These are phyloP conservation scores for Auricularia heimuer DNA, from an alignment of 768 basidiomycete genomes.

Conservation along the genomic window DNA sequence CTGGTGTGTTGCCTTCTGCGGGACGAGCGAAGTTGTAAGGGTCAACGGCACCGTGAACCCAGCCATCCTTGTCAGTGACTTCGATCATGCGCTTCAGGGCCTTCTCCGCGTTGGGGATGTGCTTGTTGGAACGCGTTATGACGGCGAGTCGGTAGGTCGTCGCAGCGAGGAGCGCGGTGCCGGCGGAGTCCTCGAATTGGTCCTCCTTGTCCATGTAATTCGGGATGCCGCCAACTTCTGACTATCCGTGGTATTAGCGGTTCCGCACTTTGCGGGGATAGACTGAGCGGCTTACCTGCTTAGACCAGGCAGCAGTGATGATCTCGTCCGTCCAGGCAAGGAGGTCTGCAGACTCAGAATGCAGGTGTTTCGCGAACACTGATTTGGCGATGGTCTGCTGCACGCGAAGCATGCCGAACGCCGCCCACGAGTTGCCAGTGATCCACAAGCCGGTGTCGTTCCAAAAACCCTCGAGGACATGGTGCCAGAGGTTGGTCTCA, in stretches of 20 bases:
- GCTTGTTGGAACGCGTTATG: not conserved
- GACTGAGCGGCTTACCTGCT: not conserved
- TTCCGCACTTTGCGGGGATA: too few relatives aligned
- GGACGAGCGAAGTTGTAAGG: not conserved
- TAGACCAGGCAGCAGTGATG: conserved; percentile 14
- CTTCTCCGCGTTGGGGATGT: conserved; percentile 1
- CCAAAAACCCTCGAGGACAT: conserved; percentile 15
- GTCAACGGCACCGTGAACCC: conserved; percentile 1
- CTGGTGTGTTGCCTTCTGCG: not conserved
- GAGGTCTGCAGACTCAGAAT: conserved; percentile 22
- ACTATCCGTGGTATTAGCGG: not conserved
- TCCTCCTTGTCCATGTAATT: not conserved
- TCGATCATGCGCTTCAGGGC: not conserved
- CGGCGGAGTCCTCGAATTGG: conserved; percentile 3
- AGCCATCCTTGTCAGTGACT: not conserved
- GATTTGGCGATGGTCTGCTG: conserved; percentile 27
- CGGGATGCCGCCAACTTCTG: not conserved
- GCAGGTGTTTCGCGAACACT: conserved; percentile 19
- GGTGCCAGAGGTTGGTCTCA: conserved; percentile 16
- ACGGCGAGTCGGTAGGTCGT: conserved; percentile 3
- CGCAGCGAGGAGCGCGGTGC: conserved; percentile 6
- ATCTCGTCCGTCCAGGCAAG: conserved; percentile 28
- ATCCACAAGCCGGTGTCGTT: conserved; percentile 8
- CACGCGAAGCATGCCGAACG: conserved; percentile 31
- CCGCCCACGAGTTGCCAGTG: conserved; percentile 30